These are phyloP conservation scores for Pyronema domesticum DNA, from an alignment of 495 filamentous ascomycete genomes.

Conservation along the genomic window DNA sequence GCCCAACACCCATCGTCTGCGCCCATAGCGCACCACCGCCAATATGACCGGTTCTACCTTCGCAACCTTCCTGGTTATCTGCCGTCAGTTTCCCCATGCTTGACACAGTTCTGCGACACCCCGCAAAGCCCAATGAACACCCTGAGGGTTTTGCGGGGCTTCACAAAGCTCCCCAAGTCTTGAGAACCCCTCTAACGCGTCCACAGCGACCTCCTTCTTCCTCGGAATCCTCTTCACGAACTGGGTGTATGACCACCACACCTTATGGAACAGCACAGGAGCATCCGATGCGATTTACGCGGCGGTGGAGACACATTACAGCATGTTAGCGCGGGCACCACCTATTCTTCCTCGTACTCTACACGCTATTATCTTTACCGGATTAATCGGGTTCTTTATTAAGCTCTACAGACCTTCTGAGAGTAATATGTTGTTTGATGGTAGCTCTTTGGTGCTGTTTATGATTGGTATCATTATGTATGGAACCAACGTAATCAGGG, in stretches of 20 bases:
- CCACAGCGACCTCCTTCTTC: constrained; percentile 77
- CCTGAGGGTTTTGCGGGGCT: neutral
- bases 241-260: constrained; percentile 94
- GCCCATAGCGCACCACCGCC: neutral
- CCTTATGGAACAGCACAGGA: constrained; percentile 47
- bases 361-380: constrained; percentile 76
- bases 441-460: constrained; percentile 76
- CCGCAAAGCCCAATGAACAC: neutral
- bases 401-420: constrained; percentile 88
- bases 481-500: constrained; percentile 86
- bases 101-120: neutral
- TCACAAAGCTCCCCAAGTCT: neutral
- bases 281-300: constrained; percentile 14
- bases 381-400: constrained; percentile 72
- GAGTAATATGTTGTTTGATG: constrained; percentile 91
- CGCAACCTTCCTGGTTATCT: constrained; percentile 89
- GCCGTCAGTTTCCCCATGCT: constrained; percentile 42
- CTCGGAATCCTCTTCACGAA: constrained; percentile 93
- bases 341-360: constrained; percentile 82
- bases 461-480: constrained; percentile 83
- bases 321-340: constrained; percentile 68
- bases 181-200: neutral
- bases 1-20: neutral
- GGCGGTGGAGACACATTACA: constrained; percentile 61
- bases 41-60: constrained; percentile 34